Evolutionary conservation across 73 alveolate genomes (phyloP).

Genomic region (Uronychia setigera): DNA sequence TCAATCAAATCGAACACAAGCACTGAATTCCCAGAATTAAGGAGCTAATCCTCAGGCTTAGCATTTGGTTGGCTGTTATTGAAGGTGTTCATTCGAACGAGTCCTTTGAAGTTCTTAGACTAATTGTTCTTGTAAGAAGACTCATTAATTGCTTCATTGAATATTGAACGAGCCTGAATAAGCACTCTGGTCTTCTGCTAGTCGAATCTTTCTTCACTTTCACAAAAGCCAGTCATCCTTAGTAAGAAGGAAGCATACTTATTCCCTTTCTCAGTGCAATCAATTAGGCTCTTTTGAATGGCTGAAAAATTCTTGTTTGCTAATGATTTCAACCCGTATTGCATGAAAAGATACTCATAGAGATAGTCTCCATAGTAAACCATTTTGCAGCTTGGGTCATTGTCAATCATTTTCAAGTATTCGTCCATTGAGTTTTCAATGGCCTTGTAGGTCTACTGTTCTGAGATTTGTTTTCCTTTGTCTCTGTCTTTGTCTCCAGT

Average conservation of each 20-base stretch:
- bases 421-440: not conserved
- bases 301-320: not conserved
- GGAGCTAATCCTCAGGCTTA: not conserved
- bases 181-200: not conserved
- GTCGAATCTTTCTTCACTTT: not conserved
- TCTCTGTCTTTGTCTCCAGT: too few species aligned
- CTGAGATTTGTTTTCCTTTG: too few species aligned
- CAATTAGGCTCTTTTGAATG: not conserved
- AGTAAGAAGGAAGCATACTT: not conserved
- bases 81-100: too few species aligned
- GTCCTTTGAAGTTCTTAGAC: too few species aligned
- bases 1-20: not conserved
- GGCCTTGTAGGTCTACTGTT: not conserved
- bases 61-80: too few species aligned
- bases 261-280: not conserved
- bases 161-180: not conserved
- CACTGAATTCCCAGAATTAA: not conserved
- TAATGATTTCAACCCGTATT: not conserved
- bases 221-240: not conserved
- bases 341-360: not conserved
- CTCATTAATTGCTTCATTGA: not conserved
- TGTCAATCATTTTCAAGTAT: not conserved
- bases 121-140: not conserved
- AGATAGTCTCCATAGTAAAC: not conserved
- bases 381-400: not conserved